Percentiles rank a stretch among this genome's conserved stretches.
phyloP scores from a whole-genome alignment of 2,329 filamentous ascomycete species.

The Teratosphaeria destructans region DNA sequence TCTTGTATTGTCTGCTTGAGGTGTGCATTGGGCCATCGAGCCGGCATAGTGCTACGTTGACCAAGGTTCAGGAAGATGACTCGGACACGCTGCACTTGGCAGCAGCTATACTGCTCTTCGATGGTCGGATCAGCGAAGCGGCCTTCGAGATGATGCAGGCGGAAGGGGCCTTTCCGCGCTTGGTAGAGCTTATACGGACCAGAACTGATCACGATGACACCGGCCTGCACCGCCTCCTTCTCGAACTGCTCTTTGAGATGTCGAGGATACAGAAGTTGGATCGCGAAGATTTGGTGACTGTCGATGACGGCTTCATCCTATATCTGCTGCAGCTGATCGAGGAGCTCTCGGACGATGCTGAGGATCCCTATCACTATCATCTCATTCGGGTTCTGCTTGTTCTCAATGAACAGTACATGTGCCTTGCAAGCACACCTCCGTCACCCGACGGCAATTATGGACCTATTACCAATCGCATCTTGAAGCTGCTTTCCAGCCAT shows the following conservation, averaged over 20 bases:
- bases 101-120: slow-evolving; percentile 72
- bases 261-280: slow-evolving; percentile 77
- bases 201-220: slow-evolving; percentile 52
- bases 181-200: slow-evolving; percentile 70
- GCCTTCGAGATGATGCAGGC: slow-evolving; percentile 80
- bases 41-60: slow-evolving; percentile 1
- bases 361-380: slow-evolving; percentile 92
- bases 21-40: slow-evolving; percentile 26
- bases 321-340: slow-evolving; percentile 84
- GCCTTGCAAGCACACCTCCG: slow-evolving; percentile 49
- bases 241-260: slow-evolving; percentile 94
- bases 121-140: slow-evolving; percentile 67
- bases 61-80: slow-evolving; percentile 63
- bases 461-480: slow-evolving; percentile 73
- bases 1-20: slow-evolving; percentile 77
- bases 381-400: slow-evolving; percentile 92
- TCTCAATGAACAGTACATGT: slow-evolving; percentile 95
- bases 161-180: slow-evolving; percentile 70
- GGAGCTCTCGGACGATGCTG: slow-evolving; percentile 70
- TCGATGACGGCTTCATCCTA: slow-evolving; percentile 69
- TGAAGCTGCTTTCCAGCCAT: slow-evolving; percentile 77
- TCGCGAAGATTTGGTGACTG: slow-evolving; percentile 58
- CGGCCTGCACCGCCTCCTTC: slow-evolving; percentile 64
- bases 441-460: slow-evolving; percentile 35
- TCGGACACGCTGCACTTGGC: slow-evolving; percentile 69